These are phyloP conservation scores for Coniella vitis DNA, from an alignment of 2,329 filamentous ascomycete species.

Conservation along the genomic window DNA sequence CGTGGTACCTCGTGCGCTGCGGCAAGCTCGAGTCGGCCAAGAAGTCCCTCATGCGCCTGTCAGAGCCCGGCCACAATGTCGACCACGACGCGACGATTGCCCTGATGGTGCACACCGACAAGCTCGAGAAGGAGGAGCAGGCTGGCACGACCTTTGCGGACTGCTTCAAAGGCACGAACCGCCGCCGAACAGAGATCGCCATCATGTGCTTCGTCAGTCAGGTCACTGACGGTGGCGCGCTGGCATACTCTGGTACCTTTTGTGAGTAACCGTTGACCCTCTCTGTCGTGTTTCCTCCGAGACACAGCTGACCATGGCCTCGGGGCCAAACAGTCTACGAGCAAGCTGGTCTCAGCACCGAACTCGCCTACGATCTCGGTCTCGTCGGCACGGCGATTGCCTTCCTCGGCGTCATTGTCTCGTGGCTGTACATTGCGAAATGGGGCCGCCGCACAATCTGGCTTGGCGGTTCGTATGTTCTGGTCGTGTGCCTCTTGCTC, in stretches of 20 bases:
- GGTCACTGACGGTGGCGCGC: constrained; percentile 33
- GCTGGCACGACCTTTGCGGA: constrained; percentile 35
- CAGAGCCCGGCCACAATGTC: constrained; percentile 22
- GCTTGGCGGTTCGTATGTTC: constrained; percentile 31
- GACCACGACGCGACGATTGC: constrained; percentile 32
- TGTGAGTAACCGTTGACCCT: constrained; percentile 20
- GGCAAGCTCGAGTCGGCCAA: constrained; percentile 14
- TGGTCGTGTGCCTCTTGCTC: constrained; percentile 33
- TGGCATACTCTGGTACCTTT: constrained; percentile 37
- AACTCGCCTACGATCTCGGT: constrained; percentile 33
- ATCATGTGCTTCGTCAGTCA: constrained; percentile 35
- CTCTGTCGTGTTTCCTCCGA: not conserved
- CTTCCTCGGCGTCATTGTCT: constrained; percentile 35
- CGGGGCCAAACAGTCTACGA: constrained; percentile 30
- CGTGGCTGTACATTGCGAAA: constrained; percentile 36
- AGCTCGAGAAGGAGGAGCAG: constrained; percentile 36
- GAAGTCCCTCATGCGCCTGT: constrained; percentile 22
- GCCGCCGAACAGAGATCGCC: constrained; percentile 39
- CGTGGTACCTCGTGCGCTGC: constrained; percentile 19
- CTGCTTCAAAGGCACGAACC: constrained; percentile 41
- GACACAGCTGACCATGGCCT: no score
- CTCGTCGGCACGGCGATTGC: constrained; percentile 36
- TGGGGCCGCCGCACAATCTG: constrained; percentile 38
- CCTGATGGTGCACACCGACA: constrained; percentile 38
- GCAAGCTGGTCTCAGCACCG: constrained; percentile 33